Evolutionary conservation across 345 rosid species (phyloP), one percentile per base, ranked within the genome.

Genomic region (Bruguiera parviflora): DNA sequence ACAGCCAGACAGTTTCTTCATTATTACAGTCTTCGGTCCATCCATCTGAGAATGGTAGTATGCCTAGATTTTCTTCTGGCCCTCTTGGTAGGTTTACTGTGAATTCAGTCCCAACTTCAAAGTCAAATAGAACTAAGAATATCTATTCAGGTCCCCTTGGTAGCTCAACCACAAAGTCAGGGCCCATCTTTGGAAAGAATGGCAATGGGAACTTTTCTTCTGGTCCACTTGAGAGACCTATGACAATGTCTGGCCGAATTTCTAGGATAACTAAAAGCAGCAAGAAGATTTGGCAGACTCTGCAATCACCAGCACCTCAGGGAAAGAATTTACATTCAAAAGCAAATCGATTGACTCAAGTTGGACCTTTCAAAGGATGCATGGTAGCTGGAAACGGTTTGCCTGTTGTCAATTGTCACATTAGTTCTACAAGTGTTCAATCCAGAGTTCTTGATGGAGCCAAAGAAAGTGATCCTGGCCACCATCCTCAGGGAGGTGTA

Each of bases 351-450:
- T 77, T 82, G 74, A 83, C 91, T 76, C 89, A 89, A 75, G 88
- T 85, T 63, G 99, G 96, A 58, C 96, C 99, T n/a, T 83, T 91
- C 73, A 95, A 85, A 81, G 96, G 96, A 47, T 81, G 90, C 81
- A 72, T 79, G 81, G 73, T 79, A 67, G 84, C 80, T 63, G 63
- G 83, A 8, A 83, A 85, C 24, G 70, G 78, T 56, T 73, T 79
- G 9, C 67, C 85, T 22, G 77, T 81, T 9, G 82, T 74, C 72
- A 80, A 83, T 73, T 75, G 84, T 74, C 55, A 81, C 65, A 18
- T 71, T 37, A 84, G 61, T 69, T 66, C 79, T 29, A 63, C 64
- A 16, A 69, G 59, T 61, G 55, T 74, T 69, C 73, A 65, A 64
- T 77, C 78, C 1, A 77, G 78, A 73, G 72, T 65, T 68, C 65